Evolutionary conservation across 2,329 filamentous ascomycete genomes (phyloP), one percentile per base, ranked within the genome.

Genomic region (Paraphoma chrysanthemicola): DNA sequence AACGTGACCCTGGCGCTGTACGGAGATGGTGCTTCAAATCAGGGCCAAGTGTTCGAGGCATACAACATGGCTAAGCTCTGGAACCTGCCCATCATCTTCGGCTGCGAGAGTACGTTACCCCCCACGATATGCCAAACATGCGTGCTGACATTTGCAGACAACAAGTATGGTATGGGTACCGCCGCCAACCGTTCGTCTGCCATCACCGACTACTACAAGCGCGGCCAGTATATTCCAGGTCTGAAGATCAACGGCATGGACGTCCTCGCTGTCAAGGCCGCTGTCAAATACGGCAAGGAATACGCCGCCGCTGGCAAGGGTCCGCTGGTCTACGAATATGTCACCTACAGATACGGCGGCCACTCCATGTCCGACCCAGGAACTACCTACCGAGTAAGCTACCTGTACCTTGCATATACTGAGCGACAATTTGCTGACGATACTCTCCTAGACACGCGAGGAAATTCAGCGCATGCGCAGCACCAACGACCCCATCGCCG

Each of bases 21-120:
- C 81, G 95, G 95, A 85, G 95, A 99, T 74, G 95, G 95, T 85
- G 95, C 95, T 67, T 92, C 90, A 85, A 99, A 99, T 86, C 95
- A 99, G 85, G 95, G 95, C 66, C 95, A 99, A 83, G 95, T 99
- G 71, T 99, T 99, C 75, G 95, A 99, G 86, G 93, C 95, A 61
- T 99, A 96, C 88, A 99, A 99, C 89, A 99, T 99, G 95, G 95
- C 95, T 63, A 98, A 98, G 87, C 89, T 99, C 68, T 99, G 95
- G 95, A 93, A 95, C 72, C 85, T 99, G 46, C 95, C 95, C 53
- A 88, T 93, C 69, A 90, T 99, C 68, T 99, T 99, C 77, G 93
- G 92, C 70, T 99, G 95, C 81, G 95, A 99, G 86, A 99, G 93
- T 97, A 83, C 79, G 92, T 87, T 52, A 30, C 58, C 29, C 23